Percentiles rank a stretch among this genome's conserved stretches.
Evolutionary conservation across 2,329 filamentous ascomycete genomes (phyloP).

Genomic region (Fusarium solani-melongenae): DNA sequence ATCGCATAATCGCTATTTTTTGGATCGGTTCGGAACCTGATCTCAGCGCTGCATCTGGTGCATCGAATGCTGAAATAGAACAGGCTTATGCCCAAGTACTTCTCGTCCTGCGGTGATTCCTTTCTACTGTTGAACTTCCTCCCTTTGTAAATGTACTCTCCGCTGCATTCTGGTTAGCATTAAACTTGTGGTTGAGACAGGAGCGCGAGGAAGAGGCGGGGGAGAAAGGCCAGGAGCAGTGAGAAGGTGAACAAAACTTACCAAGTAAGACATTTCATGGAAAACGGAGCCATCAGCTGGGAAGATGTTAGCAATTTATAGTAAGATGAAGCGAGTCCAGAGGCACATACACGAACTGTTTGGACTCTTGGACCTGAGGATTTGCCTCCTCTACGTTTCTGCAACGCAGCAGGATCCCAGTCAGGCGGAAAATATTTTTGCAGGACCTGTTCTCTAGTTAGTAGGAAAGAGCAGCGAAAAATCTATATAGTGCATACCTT

Average conservation of each 20-base stretch:
- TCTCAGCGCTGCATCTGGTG: slow-evolving; percentile 85
- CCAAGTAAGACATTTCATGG: slow-evolving; percentile 51
- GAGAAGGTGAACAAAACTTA: background rate
- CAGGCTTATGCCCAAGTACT: slow-evolving; percentile 92
- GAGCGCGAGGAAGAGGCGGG: no score
- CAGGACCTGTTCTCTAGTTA: slow-evolving; percentile 47
- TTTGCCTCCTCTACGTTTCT: no score
- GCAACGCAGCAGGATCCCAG: no score
- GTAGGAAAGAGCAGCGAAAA: no score
- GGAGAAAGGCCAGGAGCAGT: no score
- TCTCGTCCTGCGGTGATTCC: slow-evolving; percentile 87
- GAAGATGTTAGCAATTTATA: background rate
- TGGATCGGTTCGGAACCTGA: slow-evolving; percentile 94
- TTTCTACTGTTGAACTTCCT: slow-evolving; percentile 96
- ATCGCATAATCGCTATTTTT: slow-evolving; percentile 92
- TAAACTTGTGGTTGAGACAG: no score
- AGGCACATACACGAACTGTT: slow-evolving; percentile 71
- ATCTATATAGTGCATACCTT: slow-evolving; percentile 66
- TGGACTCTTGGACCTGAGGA: slow-evolving; percentile 85
- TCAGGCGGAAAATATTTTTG: slow-evolving; percentile 56
- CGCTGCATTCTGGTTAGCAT: slow-evolving; percentile 52
- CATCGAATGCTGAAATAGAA: slow-evolving; percentile 82
- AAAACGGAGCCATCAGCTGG: slow-evolving; percentile 66
- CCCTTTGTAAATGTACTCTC: slow-evolving; percentile 85
- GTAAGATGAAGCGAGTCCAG: background rate